Evolutionary conservation across 805 yeast genomes (phyloP).

Genomic region (Danielia oregonensis): DNA sequence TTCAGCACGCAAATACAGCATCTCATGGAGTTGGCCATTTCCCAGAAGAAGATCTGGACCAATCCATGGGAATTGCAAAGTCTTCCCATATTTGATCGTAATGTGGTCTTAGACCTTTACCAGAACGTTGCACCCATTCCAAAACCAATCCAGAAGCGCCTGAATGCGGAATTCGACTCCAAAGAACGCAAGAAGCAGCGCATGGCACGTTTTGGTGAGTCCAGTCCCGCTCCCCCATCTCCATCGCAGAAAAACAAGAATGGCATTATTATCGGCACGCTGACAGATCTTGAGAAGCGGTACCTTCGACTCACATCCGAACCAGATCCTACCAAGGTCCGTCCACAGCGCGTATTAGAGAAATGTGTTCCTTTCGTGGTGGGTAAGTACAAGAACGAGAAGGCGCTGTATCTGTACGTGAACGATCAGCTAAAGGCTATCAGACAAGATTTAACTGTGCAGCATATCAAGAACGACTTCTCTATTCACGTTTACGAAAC

Average conservation of each 20-base stretch:
- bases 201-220: conserved; percentile 42
- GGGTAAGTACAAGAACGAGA: conserved; percentile 42
- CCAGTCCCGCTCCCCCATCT: conserved; percentile 2
- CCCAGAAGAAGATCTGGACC: conserved; percentile 37
- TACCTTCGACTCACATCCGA: conserved; percentile 86
- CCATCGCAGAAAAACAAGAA: conserved; percentile 12
- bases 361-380: conserved; percentile 54
- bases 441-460: conserved; percentile 91
- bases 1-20: conserved; percentile 50
- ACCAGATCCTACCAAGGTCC: conserved; percentile 78
- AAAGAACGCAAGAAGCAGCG: conserved; percentile 40
- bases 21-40: conserved; percentile 47
- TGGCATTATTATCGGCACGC: conserved; percentile 56
- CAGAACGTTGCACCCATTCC: conserved; percentile 5
- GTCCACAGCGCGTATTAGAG: conserved; percentile 65
- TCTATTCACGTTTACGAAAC: conserved; percentile 77
- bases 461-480: conserved; percentile 74
- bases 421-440: conserved; percentile 90
- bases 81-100: conserved; percentile 41
- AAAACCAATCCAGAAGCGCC: not conserved
- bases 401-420: conserved; percentile 66
- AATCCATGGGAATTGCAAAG: conserved; percentile 54
- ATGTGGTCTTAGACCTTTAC: conserved; percentile 6
- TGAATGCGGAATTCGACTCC: conserved; percentile 18
- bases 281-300: conserved; percentile 65